phyloP scores from a whole-genome alignment of 768 basidiomycete species.

The Boletus eberwhitei region DNA sequence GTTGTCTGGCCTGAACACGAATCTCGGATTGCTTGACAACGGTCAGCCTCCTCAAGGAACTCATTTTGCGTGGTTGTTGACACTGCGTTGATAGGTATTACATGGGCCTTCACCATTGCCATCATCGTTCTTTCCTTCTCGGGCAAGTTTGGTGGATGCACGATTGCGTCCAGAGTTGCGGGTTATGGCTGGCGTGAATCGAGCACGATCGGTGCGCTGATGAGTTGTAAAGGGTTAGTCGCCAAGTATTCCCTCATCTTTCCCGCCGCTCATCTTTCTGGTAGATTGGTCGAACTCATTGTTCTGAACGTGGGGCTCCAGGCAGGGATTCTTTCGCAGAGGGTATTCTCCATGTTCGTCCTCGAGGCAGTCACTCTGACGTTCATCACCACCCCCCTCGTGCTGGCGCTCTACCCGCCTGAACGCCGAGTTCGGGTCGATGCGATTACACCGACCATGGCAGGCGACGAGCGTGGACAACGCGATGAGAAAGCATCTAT shows the following conservation, averaged over 20 bases:
- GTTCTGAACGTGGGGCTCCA: constrained; percentile 91
- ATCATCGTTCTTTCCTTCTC: constrained; percentile 75
- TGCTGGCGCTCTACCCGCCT: constrained; percentile 64
- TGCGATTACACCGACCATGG: not conserved
- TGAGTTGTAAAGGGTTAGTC: constrained; percentile 90
- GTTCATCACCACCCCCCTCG: constrained; percentile 81
- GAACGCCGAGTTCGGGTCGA: constrained; percentile 50
- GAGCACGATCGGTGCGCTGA: constrained; percentile 81
- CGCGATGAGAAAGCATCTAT: constrained; percentile 3
- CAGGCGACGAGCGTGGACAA: constrained; percentile 34
- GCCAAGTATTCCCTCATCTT: not conserved
- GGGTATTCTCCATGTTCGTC: constrained; percentile 95
- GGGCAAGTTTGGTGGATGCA: constrained; percentile 89
- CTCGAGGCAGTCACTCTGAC: constrained; percentile 80
- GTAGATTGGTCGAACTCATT: constrained; percentile 85
- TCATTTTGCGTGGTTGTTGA: not conserved
- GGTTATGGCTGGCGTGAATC: constrained; percentile 82
- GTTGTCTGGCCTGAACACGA: constrained; percentile 83
- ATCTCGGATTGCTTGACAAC: constrained; percentile 78
- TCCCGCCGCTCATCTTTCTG: not conserved
- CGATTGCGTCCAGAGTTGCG: constrained; percentile 58
- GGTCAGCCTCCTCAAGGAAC: constrained; percentile 38
- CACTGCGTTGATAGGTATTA: constrained; percentile 45
- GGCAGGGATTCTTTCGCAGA: constrained; percentile 70
- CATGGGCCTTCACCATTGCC: constrained; percentile 86